phyloP scores from a whole-genome alignment of 2,329 filamentous ascomycete genomes.

The Botrytis squamosa region DNA sequence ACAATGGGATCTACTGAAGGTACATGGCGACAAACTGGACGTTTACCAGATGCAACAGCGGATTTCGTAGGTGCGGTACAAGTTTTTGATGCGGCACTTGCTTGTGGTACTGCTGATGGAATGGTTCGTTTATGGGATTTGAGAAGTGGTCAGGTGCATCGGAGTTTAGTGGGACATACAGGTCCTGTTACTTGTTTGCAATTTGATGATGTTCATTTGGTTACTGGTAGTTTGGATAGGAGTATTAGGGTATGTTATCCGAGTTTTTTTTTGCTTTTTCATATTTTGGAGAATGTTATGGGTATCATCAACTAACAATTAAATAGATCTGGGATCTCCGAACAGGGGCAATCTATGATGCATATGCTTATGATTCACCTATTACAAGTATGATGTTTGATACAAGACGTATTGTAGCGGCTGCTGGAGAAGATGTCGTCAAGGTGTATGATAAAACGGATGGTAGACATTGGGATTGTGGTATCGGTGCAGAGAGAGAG shows the following conservation, averaged over 20 bases:
- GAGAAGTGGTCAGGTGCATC: conserved; percentile 92
- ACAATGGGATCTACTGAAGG: conserved; percentile 61
- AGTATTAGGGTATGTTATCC: conserved; percentile 78
- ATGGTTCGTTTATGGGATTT: conserved; percentile 98
- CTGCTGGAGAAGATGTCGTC: conserved; percentile 87
- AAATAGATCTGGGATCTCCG: conserved; percentile 96
- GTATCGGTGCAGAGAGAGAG: conserved; percentile 71
- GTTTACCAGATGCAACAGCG: conserved; percentile 64
- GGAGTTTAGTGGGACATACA: conserved; percentile 92
- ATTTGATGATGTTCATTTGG: conserved; percentile 92
- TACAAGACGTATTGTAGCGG: conserved; percentile 79
- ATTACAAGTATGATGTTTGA: conserved; percentile 99
- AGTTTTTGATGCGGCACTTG: conserved; percentile 92
- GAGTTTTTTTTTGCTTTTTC: neutral
- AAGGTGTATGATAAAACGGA: conserved; percentile 99
- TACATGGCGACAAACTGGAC: conserved; percentile 69
- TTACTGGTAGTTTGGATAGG: conserved; percentile 88
- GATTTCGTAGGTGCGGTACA: conserved; percentile 95
- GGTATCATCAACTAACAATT: conserved; percentile 32
- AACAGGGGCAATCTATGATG: conserved; percentile 91
- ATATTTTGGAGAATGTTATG: too few relatives aligned
- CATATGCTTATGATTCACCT: conserved; percentile 89
- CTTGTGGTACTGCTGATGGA: conserved; percentile 94
- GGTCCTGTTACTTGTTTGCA: conserved; percentile 91
- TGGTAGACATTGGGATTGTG: conserved; percentile 94